Evolutionary conservation across 2,329 filamentous ascomycete species (phyloP).

Genomic region (Blastomyces gilchristii): DNA sequence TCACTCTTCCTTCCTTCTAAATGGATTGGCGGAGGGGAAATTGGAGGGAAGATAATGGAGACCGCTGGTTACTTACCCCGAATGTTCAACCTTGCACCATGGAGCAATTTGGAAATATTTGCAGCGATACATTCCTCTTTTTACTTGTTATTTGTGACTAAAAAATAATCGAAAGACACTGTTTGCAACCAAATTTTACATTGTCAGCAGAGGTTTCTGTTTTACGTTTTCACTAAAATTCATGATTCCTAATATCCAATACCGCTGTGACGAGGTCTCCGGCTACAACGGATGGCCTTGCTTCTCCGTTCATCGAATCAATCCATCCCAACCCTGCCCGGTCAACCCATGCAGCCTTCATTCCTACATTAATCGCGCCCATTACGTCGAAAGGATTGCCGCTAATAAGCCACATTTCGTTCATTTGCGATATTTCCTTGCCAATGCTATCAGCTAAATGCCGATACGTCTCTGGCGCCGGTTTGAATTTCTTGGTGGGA

Average conservation of each 20-base stretch:
- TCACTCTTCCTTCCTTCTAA: slow-evolving; percentile 35
- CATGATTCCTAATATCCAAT: slow-evolving; percentile 23
- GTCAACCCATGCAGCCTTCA: slow-evolving; percentile 60
- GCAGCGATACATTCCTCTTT: slow-evolving; percentile 31
- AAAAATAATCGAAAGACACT: background rate
- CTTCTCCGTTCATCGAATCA: slow-evolving; percentile 46
- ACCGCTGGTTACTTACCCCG: slow-evolving; percentile 37
- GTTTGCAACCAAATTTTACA: background rate
- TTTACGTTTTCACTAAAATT: background rate
- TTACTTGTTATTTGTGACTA: background rate
- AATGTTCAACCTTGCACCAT: slow-evolving; percentile 29
- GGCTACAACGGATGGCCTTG: slow-evolving; percentile 46
- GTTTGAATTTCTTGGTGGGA: slow-evolving; percentile 53
- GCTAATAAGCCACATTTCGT: slow-evolving; percentile 57
- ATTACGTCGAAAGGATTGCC: slow-evolving; percentile 65
- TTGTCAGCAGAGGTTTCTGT: background rate
- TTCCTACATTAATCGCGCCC: slow-evolving; percentile 51
- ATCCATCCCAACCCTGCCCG: slow-evolving; percentile 53
- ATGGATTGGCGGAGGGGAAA: slow-evolving; percentile 40
- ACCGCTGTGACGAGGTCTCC: slow-evolving; percentile 50
- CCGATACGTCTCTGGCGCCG: slow-evolving; percentile 51
- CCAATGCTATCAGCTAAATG: slow-evolving; percentile 46
- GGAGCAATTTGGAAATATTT: slow-evolving; percentile 40
- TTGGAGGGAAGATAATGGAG: slow-evolving; percentile 32
- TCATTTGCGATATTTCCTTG: slow-evolving; percentile 35